These are phyloP conservation scores for Phellinidium pouzarii DNA, from an alignment of 1,284 basidiomycete species.

Conservation along the genomic window DNA sequence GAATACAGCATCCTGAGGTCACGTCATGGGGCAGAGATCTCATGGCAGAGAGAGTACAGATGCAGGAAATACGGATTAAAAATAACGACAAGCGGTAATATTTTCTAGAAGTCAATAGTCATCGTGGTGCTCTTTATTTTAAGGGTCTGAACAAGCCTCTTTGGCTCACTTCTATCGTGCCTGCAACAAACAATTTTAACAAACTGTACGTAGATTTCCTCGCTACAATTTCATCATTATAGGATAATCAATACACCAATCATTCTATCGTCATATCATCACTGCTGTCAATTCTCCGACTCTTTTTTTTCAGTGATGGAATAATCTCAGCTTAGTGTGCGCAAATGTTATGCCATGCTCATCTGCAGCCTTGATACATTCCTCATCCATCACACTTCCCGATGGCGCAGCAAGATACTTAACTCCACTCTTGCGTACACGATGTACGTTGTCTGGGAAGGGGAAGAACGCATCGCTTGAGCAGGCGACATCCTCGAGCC, in stretches of 20 bases:
- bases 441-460: conserved; percentile 97
- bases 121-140: too few species aligned
- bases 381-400: conserved; percentile 95
- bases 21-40: conserved; percentile 68
- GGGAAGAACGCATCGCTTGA: conserved; percentile 99
- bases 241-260: neutral
- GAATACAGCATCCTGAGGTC: conserved; percentile 72
- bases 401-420: conserved; percentile 91
- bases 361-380: conserved; percentile 91
- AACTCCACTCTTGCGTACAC: conserved; percentile 87
- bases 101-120: too few species aligned
- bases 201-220: too few species aligned
- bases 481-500: conserved; percentile 83
- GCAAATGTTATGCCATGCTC: conserved; percentile 86
- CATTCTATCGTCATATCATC: conserved; percentile 1
- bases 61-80: neutral
- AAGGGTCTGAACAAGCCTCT: too few species aligned
- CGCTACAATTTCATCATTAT: too few species aligned
- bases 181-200: too few species aligned
- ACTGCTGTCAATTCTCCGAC: neutral
- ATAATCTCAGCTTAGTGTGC: conserved; percentile 75
- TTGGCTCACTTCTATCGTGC: too few species aligned
- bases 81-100: neutral
- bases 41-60: conserved; percentile 41
- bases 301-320: conserved; percentile 59